Percentiles rank a stretch among this genome's conserved stretches.
Evolutionary conservation across 2,329 filamentous ascomycete species (phyloP).

Genomic region (Venturia carpophila): DNA sequence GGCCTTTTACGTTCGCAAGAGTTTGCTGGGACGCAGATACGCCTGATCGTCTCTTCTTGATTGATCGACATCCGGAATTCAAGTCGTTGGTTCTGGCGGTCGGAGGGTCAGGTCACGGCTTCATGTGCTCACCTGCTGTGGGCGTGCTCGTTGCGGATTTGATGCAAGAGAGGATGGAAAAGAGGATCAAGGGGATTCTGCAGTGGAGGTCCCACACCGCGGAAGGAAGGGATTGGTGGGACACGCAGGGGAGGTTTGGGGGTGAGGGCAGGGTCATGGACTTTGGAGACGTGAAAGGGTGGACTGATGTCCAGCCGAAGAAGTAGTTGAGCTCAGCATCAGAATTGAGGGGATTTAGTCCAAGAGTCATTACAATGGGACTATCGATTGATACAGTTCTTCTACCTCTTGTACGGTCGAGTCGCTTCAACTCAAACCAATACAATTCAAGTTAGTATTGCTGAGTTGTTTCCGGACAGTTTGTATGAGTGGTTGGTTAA

Average conservation of each 20-base stretch:
- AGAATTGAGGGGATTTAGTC: no score
- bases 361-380: no score
- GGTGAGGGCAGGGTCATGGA: constrained; percentile 43
- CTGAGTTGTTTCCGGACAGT: no score
- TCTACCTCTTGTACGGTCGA: no score
- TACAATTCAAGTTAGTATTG: no score
- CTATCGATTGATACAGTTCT: no score
- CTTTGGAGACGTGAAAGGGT: constrained; percentile 33
- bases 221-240: constrained; percentile 38
- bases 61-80: constrained; percentile 42
- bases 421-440: no score
- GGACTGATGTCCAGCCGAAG: constrained; percentile 22
- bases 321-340: not conserved
- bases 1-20: constrained; percentile 43
- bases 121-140: constrained; percentile 46
- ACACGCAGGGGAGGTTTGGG: constrained; percentile 43
- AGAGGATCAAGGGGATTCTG: constrained; percentile 36
- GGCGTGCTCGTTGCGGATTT: constrained; percentile 44
- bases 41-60: constrained; percentile 46
- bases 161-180: constrained; percentile 39
- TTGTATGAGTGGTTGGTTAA: no score
- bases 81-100: constrained; percentile 40
- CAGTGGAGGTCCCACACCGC: constrained; percentile 47
- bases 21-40: constrained; percentile 54
- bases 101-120: constrained; percentile 47